Base-by-base conservation (phyloP, 2,329 filamentous ascomycete species). In the Endoconidiophora laricicola region DNA sequence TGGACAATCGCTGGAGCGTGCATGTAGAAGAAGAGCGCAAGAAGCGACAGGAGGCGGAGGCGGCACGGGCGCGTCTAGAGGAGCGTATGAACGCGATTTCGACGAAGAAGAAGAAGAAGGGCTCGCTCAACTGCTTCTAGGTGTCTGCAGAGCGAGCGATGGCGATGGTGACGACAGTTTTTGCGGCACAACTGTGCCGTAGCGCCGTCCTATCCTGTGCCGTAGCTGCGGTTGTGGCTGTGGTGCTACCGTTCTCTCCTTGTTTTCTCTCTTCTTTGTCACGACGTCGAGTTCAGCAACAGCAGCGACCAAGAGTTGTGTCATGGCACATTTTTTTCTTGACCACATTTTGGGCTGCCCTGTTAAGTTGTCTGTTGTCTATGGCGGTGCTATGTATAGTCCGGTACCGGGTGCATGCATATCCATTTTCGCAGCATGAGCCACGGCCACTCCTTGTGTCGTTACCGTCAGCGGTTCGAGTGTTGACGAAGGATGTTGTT, bases 11-110 rank as follows among this genome's bases (percentile, higher is more conserved):
- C 50, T 81, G 75, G 75, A 81, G 77, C 55, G 74, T 96, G 57
- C 86, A 94, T 63, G 86, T 96, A 20, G 93, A 98, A 63, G 90
- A 98, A 66, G 91, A 98, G 73, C 79, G 90, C 58, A 90, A 86
- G 69, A 93, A 94, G 68, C 76, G 91, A 54, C 75, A 86, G 56
- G 85, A 90, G 55, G 88, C 93, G 36, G 91, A 98, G 69, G 79
- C 83, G 56, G 91, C 91, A 41, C 75, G 84, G 49, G 84, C 83
- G 38, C 85, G 94, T 60, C 76, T 98, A 23, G 90, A 98, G 67
- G 86, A 94, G 69, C 78, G 90, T 51, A 98, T 98, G 80, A 87
- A 90, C 60, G 81, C 84, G 52, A 82, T 91, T 63, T 88, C 81
- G 66, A 78, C 75, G 61, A 91, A 93, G 72, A 94, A 90, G 75